Evolutionary conservation across 208 protist genomes (phyloP), one percentile per base, ranked within the genome.

Genomic region (Lotmaria passim): DNA sequence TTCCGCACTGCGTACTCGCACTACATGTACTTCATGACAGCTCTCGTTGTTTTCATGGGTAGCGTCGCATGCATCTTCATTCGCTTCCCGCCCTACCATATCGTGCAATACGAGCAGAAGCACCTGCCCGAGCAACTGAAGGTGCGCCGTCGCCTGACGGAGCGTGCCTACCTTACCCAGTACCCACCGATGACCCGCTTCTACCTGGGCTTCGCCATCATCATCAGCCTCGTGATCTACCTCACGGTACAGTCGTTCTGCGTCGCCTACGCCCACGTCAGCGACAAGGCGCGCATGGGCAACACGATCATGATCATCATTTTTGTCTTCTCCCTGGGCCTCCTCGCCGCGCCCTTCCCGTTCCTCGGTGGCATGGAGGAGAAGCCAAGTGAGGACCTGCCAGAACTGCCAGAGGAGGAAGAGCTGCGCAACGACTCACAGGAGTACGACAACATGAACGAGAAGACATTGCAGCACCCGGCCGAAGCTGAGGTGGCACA

Each of bases 11-110:
- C 47, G 15, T 74, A 89, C 58, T 56, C 83, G 19, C 72, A 66
- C 62, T 89, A 86, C 73, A 86, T 86, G 80, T 86, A 64, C 63
- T 89, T 89, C 63, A 77, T 89, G 71, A 41, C 59, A 0, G 63
- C 28, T 7, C n/a, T 80, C 21, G 33, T 89, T 7, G 50, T 82
- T 8, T 48, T 68, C 41, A 33, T 70, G n/a, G 79, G 79, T 62
- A 43, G 58, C 26, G 34, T 80, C 24, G 79, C 69, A 28, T 39
- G 51, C 55, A 17, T 56, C 43, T 74, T 84, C 39, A 84, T 84
- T 21, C 79, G 79, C 64, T 84, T 84, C 44, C 79, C 79, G 3
- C 79, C 79, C 11, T 84, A 84, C 57, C 81, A 85, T 68, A 58
- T 84, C n/a, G 71, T 81, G 7, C 56, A 78, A 5, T 69, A 62